Percentiles rank a stretch among this genome's conserved stretches.
Evolutionary conservation across 108 stramenopile species (phyloP).

Genomic region (Cyclostephanos invisitatus): DNA sequence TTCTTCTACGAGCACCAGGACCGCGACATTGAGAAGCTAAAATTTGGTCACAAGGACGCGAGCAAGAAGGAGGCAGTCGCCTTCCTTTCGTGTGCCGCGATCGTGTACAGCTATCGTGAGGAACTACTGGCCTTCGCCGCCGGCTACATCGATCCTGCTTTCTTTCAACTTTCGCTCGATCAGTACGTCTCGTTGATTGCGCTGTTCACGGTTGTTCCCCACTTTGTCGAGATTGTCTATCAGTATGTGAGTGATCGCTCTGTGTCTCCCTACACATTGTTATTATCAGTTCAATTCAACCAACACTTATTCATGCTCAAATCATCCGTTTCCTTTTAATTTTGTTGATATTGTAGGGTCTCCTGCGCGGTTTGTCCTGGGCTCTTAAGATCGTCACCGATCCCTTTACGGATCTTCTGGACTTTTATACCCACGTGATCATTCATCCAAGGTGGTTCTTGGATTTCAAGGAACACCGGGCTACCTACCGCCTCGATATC

Average conservation of each 20-base stretch:
- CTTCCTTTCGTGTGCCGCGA: conserved; percentile 39
- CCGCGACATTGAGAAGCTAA: conserved; percentile 60
- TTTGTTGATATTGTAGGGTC: conserved; percentile 13
- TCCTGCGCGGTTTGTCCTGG: conserved; percentile 55
- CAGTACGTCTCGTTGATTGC: conserved; percentile 51
- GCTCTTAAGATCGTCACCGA: conserved; percentile 56
- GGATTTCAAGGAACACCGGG: conserved; percentile 55
- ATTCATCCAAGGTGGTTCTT: conserved; percentile 60
- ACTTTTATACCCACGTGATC: conserved; percentile 51
- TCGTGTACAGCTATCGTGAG: conserved; percentile 38
- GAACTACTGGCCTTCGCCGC: conserved; percentile 27
- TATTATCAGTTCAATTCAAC: neutral
- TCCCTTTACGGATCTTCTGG: conserved; percentile 57
- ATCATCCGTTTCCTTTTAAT: neutral
- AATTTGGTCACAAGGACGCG: conserved; percentile 62
- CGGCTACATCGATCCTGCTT: conserved; percentile 37
- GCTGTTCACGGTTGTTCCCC: conserved; percentile 55
- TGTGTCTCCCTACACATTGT: neutral
- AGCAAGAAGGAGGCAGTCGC: conserved; percentile 57
- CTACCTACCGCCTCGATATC: conserved; percentile 48
- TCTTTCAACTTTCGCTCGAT: conserved; percentile 46
- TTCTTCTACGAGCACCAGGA: conserved; percentile 69
- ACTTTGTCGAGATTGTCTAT: conserved; percentile 56
- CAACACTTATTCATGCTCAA: neutral
- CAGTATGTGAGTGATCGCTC: conserved; percentile 27